Base-by-base conservation (phyloP, 352 stramenopile species). In the Phytophthora constricta region DNA sequence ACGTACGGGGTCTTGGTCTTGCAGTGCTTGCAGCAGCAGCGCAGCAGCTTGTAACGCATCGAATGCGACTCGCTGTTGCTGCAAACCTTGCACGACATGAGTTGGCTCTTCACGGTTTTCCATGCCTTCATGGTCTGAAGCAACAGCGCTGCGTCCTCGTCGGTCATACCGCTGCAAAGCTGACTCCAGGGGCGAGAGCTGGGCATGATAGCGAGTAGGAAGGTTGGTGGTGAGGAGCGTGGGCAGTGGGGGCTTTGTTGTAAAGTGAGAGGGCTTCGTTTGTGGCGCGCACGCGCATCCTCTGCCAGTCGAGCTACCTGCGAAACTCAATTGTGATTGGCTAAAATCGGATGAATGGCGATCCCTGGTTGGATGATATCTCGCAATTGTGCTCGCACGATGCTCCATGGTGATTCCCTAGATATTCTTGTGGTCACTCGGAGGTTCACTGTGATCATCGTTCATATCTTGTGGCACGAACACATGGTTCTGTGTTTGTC, bases 361-460 rank as follows among this genome's bases (percentile, higher is more conserved):
- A 11, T n/a, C 9, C 51, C 39, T 60, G 25, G 53, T 43, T 26
- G 16, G 23, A 19, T 60, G 25, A 39, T 42, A 28, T 23, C 42
- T 3, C 19, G 27, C 19, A 60, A 52, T 28, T n/a, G 31, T 25
- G 4, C 17, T 4, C 9, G 26, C 13, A 39, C 51, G n/a, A n/a
- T n/a, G n/a, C n/a, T n/a, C n/a, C n/a, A n/a, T n/a, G n/a, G 53
- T 60, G 41, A 51, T 60, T 60, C 23, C 16, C 53, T 51, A 39
- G 19, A 19, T 2, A n/a, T n/a, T n/a, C n/a, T n/a, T n/a, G n/a
- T n/a, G n/a, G n/a, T n/a, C n/a, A n/a, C n/a, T n/a, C n/a, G n/a
- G n/a, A n/a, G n/a, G n/a, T n/a, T n/a, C n/a, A n/a, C n/a, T n/a
- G n/a, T n/a, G n/a, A n/a, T n/a, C n/a, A n/a, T n/a, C n/a, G n/a